Base-by-base conservation (phyloP, 148 eudicot species). In the Nyssa sinensis region DNA sequence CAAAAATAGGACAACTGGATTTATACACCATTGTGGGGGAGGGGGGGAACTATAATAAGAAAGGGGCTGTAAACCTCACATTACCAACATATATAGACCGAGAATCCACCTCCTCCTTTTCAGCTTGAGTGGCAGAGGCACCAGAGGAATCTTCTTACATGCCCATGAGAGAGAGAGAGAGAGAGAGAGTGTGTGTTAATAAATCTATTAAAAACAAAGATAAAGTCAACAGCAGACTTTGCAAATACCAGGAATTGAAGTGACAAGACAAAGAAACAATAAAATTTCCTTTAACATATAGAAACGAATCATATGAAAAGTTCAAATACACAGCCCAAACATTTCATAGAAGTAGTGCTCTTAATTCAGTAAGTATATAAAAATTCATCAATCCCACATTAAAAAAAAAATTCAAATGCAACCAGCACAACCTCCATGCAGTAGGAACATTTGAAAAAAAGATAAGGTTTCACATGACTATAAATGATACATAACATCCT, bases 21-120 rank as follows among this genome's bases (percentile, higher is more conserved):
- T 28, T 61, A 21, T 24, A 29, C 16, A 61, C 33, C 32, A 61
- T 61, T 28, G 28, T 7, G 58, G 9, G n/a, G 10, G 34, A 23
- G 57, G 0, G 14, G 12, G 5, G 24, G 28, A 73, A 29, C 24
- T 31, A 23, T 39, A 64, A 41, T 17, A 64, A 64, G 61, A 23
- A 11, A 74, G 60, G 61, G n/a, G 29, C 9, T 32, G 47, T n/a
- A 72, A 17, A 71, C 62, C 88, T 85, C 73, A 85, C 88, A 80
- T 85, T 85, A 71, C 88, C 88, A 62, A 85, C 88, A 57, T 85
- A 85, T 75, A 85, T 83, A 11, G 88, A 85, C 32, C 88, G 86
- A 31, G 88, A 25, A 80, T 85, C 88, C 11, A 70, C 78, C 79
- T 86, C 88, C 79, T 86, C 88, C 81, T 86, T 86, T 61, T 83